Conservation (phyloP, 176 grass and related monocot genomes). For the Lolium rigidum region DNA sequence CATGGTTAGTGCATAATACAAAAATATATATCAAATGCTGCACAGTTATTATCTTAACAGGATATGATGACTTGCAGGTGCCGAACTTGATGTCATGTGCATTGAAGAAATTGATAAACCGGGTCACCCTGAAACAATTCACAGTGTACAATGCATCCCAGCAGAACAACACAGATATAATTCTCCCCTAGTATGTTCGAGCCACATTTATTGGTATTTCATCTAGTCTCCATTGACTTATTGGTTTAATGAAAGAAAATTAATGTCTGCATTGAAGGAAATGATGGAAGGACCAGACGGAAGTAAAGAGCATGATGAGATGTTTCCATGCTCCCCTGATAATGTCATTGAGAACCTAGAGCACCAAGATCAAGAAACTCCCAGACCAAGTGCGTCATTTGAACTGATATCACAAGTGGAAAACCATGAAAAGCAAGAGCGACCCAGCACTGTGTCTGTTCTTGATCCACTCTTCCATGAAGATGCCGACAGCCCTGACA, state of each 20-base stretch:
- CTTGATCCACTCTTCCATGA: constrained; percentile 57
- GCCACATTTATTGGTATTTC: neutral
- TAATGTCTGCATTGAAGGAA: constrained; percentile 39
- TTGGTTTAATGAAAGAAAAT: constrained; percentile 25
- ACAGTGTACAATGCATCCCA: neutral
- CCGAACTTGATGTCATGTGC: neutral
- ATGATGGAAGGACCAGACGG: constrained; percentile 19
- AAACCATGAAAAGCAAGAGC: constrained; percentile 54
- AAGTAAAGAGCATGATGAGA: neutral
- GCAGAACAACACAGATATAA: constrained; percentile 37
- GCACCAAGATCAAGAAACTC: constrained; percentile 47
- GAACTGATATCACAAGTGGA: constrained; percentile 36
- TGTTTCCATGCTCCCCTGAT: constrained; percentile 37
- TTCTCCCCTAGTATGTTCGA: constrained; percentile 28
- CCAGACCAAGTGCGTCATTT: neutral
- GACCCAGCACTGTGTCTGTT: constrained; percentile 58
- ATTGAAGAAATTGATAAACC: constrained; percentile 28
- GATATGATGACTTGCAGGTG: constrained; percentile 41
- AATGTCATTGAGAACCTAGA: constrained; percentile 24
- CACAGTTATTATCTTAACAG: neutral
- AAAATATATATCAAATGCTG: neutral
- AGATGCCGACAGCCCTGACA: constrained; percentile 27
- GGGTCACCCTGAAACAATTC: constrained; percentile 19
- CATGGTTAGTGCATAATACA: constrained; percentile 35
- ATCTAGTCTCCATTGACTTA: constrained; percentile 6